Conservation (phyloP, 208 protist genomes). For the Trypanosoma vivax region DNA sequence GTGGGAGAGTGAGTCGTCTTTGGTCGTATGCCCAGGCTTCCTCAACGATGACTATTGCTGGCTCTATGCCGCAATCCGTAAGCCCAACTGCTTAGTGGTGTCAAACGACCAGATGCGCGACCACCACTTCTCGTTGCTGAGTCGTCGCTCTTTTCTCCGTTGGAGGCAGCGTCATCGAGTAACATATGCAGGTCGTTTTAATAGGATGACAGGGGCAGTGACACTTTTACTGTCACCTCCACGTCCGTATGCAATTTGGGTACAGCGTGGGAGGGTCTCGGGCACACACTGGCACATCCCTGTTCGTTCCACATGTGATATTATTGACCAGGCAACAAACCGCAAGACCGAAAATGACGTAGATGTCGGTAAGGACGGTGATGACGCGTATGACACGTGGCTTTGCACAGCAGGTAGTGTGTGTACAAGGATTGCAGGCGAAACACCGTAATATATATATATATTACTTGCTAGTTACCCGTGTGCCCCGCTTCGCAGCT, state of each 20-base stretch:
- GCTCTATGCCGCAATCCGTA: conserved; percentile 57
- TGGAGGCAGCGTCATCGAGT: conserved; percentile 81
- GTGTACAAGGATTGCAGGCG: too few relatives aligned
- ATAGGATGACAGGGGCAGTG: conserved; percentile 20
- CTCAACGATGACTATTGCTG: conserved; percentile 87
- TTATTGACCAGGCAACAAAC: conserved; percentile 78
- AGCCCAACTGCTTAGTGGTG: conserved; percentile 44
- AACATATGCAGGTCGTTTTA: conserved; percentile 63
- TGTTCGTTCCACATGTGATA: conserved; percentile 34
- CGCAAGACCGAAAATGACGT: conserved; percentile 31
- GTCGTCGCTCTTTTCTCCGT: conserved; percentile 67
- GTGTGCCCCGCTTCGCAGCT: too few relatives aligned
- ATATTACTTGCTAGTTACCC: too few relatives aligned
- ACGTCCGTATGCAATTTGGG: conserved; percentile 65
- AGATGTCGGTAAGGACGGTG: conserved; percentile 69
- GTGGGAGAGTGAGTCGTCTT: conserved; percentile 30
- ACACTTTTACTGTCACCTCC: conserved; percentile 36
- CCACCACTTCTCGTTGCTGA: conserved; percentile 75
- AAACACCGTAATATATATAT: too few relatives aligned
- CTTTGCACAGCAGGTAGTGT: conserved; percentile 51
- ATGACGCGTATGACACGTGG: conserved; percentile 74
- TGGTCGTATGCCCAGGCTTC: conserved; percentile 67
- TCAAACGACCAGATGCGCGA: conserved; percentile 86
- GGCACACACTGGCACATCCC: conserved; percentile 72
- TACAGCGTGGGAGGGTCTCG: conserved; percentile 36